A percentile compares a stretch with the other conserved stretches of the same genome.
Conservation (phyloP, 257 asterid genomes). For the Handroanthus guayacan region DNA sequence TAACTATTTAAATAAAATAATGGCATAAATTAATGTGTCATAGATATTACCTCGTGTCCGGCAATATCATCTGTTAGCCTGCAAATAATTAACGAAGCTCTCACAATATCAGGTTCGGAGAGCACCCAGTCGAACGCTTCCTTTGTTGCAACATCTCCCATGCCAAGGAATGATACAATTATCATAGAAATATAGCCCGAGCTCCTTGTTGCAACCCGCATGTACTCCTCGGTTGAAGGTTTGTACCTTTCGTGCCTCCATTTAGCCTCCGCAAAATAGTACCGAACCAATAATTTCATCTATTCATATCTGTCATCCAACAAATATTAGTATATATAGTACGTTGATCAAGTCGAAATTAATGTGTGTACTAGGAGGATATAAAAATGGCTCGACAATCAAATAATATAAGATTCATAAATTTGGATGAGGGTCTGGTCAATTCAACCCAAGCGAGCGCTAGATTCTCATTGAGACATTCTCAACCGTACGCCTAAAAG, state of each 20-base stretch:
- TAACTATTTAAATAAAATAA: too few species aligned
- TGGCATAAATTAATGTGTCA: not conserved
- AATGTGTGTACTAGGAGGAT: not conserved
- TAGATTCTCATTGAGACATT: too few species aligned
- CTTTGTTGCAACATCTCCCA: slow-evolving; percentile 33
- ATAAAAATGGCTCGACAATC: too few species aligned
- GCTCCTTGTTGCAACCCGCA: slow-evolving; percentile 36
- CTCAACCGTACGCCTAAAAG: too few species aligned
- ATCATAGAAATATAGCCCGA: slow-evolving; percentile 28
- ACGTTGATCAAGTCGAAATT: too few species aligned
- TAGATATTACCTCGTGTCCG: slow-evolving; percentile 36
- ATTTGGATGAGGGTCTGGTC: too few species aligned
- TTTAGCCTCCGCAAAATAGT: slow-evolving; percentile 35
- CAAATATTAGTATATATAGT: too few species aligned
- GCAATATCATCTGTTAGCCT: slow-evolving; percentile 39
- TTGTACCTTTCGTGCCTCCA: slow-evolving; percentile 43
- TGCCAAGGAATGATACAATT: slow-evolving; percentile 40
- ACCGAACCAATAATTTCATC: slow-evolving; percentile 28
- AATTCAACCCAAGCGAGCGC: too few species aligned
- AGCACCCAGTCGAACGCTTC: slow-evolving; percentile 45
- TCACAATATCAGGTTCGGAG: slow-evolving; percentile 33
- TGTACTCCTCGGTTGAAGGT: slow-evolving; percentile 43
- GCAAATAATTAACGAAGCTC: slow-evolving; percentile 32
- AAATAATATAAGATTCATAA: not conserved
- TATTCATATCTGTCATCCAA: not conserved